Conservation (phyloP, 495 filamentous ascomycete species). For the Neurospora pannonica region DNA sequence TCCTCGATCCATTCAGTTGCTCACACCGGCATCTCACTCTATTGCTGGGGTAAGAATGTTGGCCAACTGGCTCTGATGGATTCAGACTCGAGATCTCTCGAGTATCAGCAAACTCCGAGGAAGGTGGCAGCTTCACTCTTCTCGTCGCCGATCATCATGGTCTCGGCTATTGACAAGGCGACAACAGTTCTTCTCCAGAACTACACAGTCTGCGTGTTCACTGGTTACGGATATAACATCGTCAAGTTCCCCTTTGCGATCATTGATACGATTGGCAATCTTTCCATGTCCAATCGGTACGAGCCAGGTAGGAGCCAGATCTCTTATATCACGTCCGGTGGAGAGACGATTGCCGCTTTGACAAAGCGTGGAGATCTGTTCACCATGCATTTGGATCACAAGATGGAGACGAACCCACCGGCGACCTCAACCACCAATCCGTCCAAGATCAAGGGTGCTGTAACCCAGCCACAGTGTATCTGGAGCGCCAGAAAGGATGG, state of each 20-base stretch:
- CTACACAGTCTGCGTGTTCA: slow-evolving; percentile 84
- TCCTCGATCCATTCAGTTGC: slow-evolving; percentile 87
- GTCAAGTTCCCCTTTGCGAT: slow-evolving; percentile 67
- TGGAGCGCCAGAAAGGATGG: slow-evolving; percentile 85
- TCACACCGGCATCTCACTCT: slow-evolving; percentile 71
- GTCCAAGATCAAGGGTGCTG: slow-evolving; percentile 66
- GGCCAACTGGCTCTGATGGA: slow-evolving; percentile 92
- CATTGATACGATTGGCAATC: slow-evolving; percentile 57
- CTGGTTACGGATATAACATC: slow-evolving; percentile 84
- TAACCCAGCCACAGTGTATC: slow-evolving; percentile 64
- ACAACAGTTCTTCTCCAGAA: slow-evolving; percentile 79
- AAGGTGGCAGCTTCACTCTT: slow-evolving; percentile 84
- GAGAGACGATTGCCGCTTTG: slow-evolving; percentile 81
- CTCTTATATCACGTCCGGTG: slow-evolving; percentile 67
- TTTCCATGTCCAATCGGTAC: slow-evolving; percentile 55
- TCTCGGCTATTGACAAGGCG: slow-evolving; percentile 84
- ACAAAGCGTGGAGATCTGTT: slow-evolving; percentile 79
- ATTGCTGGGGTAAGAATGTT: slow-evolving; percentile 92
- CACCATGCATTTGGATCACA: slow-evolving; percentile 62
- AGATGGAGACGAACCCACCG: slow-evolving; percentile 46
- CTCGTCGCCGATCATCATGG: slow-evolving; percentile 62
- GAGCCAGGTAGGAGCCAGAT: slow-evolving; percentile 55
- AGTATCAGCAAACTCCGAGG: slow-evolving; percentile 68
- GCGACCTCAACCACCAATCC: slow-evolving; percentile 80
- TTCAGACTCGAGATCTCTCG: slow-evolving; percentile 83